Evolutionary conservation across 1,139 yeast species (phyloP), one percentile per base, ranked within the genome.

Genomic region (Petasospora rhodanensis): DNA sequence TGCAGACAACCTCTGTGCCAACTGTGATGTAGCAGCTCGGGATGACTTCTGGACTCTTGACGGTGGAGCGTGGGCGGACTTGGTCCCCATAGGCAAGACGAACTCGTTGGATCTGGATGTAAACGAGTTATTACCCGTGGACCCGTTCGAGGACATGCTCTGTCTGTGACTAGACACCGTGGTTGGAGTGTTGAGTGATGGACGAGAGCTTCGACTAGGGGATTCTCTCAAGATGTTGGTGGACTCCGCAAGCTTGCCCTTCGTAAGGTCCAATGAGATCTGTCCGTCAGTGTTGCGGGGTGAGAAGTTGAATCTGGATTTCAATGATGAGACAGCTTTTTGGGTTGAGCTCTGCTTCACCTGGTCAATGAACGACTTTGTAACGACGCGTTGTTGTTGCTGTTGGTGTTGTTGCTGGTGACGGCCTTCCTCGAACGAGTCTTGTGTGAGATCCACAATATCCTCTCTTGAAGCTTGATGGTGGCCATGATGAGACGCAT

Each of bases 1-100:
- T 2, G 49, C 36, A 2, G 53, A 46, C 13, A 46, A 20, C 19
- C 46, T 37, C 23, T 45, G 51, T 1, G 51, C 48, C 13, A 48
- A 29, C 14, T 43, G 47, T 11, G 49, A 32, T 3, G 52, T 44
- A 3, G 47, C 22, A 0, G 49, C 48, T 26, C 51, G 35, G n/a
- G n/a, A n/a, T n/a, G n/a, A n/a, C n/a, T n/a, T n/a, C n/a, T n/a
- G 30, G 11, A 19, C 11, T 2, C 10, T 20, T 14, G 22, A 7
- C 18, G n/a, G 22, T 22, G 8, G 18, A 12, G n/a, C n/a, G n/a
- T 13, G 26, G n/a, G 20, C 11, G 9, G 26, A 7, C 19, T 22
- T 14, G 10, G 31, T 14, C 11, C 16, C 12, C 4, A 18, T 14
- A 11, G 32, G 31, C n/a, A 27, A 12, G n/a, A 23, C 19, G 23